Percentiles rank a stretch among this genome's conserved stretches.
These are phyloP conservation scores for Trichoderma endophyticum DNA, from an alignment of 2,329 filamentous ascomycete species.

Conservation along the genomic window DNA sequence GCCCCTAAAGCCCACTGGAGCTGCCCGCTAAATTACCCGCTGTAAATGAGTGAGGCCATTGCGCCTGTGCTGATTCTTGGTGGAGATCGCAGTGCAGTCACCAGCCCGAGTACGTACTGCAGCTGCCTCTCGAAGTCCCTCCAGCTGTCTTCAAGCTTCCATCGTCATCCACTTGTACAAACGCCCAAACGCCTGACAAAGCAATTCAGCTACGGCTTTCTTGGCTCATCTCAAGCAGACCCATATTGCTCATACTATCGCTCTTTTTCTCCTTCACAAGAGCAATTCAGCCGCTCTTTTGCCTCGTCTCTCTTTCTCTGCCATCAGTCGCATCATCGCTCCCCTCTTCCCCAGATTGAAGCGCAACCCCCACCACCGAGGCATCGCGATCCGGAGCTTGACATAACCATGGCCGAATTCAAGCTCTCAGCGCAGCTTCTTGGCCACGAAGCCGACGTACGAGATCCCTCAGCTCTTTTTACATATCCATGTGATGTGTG, in stretches of 20 bases:
- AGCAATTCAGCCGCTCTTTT: neutral
- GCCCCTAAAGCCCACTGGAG: neutral
- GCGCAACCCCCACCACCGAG: neutral
- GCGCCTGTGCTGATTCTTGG: neutral
- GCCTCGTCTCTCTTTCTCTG: neutral
- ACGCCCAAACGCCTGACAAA: slow-evolving; percentile 14
- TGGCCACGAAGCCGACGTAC: slow-evolving; percentile 91
- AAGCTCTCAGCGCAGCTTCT: slow-evolving; percentile 87
- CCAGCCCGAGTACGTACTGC: slow-evolving; percentile 12
- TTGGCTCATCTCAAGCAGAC: neutral
- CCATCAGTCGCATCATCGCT: slow-evolving; percentile 15
- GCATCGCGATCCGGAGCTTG: neutral
- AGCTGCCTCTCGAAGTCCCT: slow-evolving; percentile 16
- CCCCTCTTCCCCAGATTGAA: slow-evolving; percentile 18
- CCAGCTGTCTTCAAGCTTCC: slow-evolving; percentile 29
- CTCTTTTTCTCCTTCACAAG: neutral
- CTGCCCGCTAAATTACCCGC: neutral
- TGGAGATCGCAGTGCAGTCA: slow-evolving; percentile 3
- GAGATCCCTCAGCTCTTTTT: slow-evolving; percentile 28
- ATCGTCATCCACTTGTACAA: slow-evolving; percentile 24
- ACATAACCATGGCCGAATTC: slow-evolving; percentile 67
- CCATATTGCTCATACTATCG: neutral
- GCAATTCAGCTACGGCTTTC: neutral
- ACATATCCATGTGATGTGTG: neutral
- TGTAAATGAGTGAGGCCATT: neutral